Percentiles rank a stretch among this genome's conserved stretches.
These are phyloP conservation scores for Geotrichum cucujoidarum DNA, from an alignment of 1,139 yeast genomes.

Conservation along the genomic window DNA sequence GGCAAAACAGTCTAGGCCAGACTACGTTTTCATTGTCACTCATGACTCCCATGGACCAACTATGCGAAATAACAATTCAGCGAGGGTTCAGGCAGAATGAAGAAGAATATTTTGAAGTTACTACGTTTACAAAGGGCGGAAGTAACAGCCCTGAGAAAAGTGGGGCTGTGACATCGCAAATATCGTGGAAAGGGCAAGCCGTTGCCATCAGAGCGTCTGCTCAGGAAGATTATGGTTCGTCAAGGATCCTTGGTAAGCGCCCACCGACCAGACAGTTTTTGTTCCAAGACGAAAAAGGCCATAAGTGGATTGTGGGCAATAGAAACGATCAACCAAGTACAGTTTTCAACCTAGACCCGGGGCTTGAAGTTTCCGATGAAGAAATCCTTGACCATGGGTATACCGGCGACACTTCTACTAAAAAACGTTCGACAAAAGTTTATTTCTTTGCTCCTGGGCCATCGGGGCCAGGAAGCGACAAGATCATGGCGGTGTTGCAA, in stretches of 20 bases:
- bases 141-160: background rate
- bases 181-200: constrained; percentile 4
- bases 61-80: constrained; percentile 5
- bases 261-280: constrained; percentile 2
- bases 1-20: constrained; percentile 6
- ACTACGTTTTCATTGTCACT: constrained; percentile 20
- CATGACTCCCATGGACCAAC: constrained; percentile 4
- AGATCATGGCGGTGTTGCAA: constrained; percentile 17
- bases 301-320: constrained; percentile 19
- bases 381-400: background rate
- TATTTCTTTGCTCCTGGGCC: constrained; percentile 16
- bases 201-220: constrained; percentile 1
- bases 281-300: constrained; percentile 4
- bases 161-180: background rate
- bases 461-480: constrained; percentile 10
- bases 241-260: background rate
- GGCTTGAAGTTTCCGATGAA: constrained; percentile 8
- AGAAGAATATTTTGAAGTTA: constrained; percentile 9
- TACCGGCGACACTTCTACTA: background rate
- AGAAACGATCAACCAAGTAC: constrained; percentile 6
- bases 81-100: constrained; percentile 1
- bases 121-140: background rate
- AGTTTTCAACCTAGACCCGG: background rate
- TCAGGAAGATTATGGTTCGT: background rate
- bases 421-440: constrained; percentile 16